Evolutionary conservation across 129 eudicot genomes (phyloP).

Genomic region (Artemisia tridentata): DNA sequence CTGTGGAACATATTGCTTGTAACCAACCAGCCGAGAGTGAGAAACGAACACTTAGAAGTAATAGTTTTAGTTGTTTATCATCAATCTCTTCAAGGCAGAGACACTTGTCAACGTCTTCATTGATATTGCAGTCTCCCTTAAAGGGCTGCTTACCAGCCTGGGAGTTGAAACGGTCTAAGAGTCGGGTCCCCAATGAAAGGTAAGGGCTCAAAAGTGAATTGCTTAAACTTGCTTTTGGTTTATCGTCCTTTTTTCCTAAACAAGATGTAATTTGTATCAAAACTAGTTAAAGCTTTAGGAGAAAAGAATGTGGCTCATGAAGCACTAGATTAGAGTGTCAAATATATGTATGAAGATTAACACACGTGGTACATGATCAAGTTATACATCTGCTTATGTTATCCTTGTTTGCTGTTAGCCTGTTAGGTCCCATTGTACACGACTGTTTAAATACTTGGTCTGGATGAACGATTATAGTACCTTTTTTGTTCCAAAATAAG

Average conservation of each 20-base stretch:
- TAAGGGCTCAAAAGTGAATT: background rate
- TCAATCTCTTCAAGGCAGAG: slow-evolving; percentile 62
- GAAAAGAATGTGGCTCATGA: slow-evolving; percentile 12
- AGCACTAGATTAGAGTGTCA: slow-evolving; percentile 9
- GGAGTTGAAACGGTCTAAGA: slow-evolving; percentile 43
- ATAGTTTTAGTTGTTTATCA: slow-evolving; percentile 48
- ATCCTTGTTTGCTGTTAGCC: no score
- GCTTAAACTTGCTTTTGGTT: background rate
- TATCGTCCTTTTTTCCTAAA: background rate
- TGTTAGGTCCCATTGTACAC: no score
- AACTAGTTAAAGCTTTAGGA: background rate
- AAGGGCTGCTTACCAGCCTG: slow-evolving; percentile 54
- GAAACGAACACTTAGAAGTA: slow-evolving; percentile 52
- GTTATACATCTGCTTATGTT: background rate
- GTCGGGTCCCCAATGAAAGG: slow-evolving; percentile 38
- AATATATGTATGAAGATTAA: background rate
- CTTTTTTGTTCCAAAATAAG: no score
- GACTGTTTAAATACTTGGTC: no score
- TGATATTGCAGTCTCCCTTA: slow-evolving; percentile 58
- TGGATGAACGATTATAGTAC: no score
- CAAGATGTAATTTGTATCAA: background rate
- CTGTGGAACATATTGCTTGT: slow-evolving; percentile 44
- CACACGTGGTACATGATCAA: background rate
- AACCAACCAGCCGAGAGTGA: slow-evolving; percentile 34
- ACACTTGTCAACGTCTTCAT: slow-evolving; percentile 58